Evolutionary conservation across 2,329 filamentous ascomycete species (phyloP).

Genomic region (Akanthomyces muscarius): DNA sequence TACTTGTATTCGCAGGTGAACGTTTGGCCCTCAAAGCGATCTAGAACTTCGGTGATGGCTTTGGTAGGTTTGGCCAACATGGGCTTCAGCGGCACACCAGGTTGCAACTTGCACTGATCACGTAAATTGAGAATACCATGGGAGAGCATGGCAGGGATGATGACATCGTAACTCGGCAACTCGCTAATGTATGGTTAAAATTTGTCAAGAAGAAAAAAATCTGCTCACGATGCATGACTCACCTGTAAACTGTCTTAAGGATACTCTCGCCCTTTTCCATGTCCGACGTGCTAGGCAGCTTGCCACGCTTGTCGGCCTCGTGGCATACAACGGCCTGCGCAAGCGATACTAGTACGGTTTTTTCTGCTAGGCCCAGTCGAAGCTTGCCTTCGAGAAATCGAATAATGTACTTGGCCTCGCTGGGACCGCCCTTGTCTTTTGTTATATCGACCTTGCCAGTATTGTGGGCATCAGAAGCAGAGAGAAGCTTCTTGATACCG

Average conservation of each 20-base stretch:
- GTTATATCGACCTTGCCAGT: slow-evolving; percentile 81
- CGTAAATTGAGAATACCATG: slow-evolving; percentile 79
- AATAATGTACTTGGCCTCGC: slow-evolving; percentile 91
- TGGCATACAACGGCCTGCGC: slow-evolving; percentile 85
- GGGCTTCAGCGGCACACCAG: slow-evolving; percentile 91
- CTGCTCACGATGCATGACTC: slow-evolving; percentile 23
- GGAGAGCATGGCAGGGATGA: slow-evolving; percentile 83
- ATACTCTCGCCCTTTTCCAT: slow-evolving; percentile 79
- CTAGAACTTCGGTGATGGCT: slow-evolving; percentile 93
- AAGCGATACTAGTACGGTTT: slow-evolving; percentile 82
- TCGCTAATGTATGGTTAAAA: slow-evolving; percentile 58
- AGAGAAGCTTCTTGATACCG: slow-evolving; percentile 93
- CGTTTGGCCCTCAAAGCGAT: slow-evolving; percentile 89
- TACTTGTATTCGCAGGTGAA: slow-evolving; percentile 99
- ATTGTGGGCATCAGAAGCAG: slow-evolving; percentile 73
- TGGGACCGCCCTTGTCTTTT: slow-evolving; percentile 88
- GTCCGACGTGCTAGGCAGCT: slow-evolving; percentile 68
- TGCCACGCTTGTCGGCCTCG: slow-evolving; percentile 68
- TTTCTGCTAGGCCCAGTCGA: slow-evolving; percentile 85
- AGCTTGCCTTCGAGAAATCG: slow-evolving; percentile 94
- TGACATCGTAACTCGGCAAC: slow-evolving; percentile 90
- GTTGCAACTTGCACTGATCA: slow-evolving; percentile 84
- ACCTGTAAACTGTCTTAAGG: slow-evolving; percentile 89
- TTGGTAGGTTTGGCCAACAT: slow-evolving; percentile 99
- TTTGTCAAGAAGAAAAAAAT: neutral